phyloP scores from a whole-genome alignment of 495 filamentous ascomycete species.

The Halenospora varia region DNA sequence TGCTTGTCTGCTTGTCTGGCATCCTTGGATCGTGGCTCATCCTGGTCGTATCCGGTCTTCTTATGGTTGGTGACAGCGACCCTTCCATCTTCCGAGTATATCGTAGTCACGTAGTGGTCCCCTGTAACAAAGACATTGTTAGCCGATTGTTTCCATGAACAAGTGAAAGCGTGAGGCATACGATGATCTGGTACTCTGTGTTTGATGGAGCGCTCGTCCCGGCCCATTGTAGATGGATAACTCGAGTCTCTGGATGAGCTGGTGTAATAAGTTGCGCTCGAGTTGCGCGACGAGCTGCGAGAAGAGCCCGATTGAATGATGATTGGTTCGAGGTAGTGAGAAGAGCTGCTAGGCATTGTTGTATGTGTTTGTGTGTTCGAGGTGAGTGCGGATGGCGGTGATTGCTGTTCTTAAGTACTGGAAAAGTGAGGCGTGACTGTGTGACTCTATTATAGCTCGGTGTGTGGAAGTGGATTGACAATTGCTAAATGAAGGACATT shows the following conservation, averaged over 20 bases:
- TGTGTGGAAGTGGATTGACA: background rate
- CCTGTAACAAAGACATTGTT: conserved; percentile 1
- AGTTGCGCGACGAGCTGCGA: background rate
- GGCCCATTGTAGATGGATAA: background rate
- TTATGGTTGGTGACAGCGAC: background rate
- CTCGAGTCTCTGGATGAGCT: background rate
- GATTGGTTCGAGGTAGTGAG: background rate
- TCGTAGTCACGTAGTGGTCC: background rate
- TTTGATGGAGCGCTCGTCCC: background rate
- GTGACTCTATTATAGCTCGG: background rate
- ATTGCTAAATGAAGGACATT: background rate
- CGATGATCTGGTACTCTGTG: background rate
- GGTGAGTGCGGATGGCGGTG: background rate
- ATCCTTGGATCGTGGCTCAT: background rate
- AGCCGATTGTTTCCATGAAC: background rate
- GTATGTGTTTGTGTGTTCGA: background rate
- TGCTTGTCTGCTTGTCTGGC: background rate
- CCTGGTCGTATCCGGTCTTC: background rate
- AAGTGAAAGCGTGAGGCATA: background rate
- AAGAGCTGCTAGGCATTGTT: background rate
- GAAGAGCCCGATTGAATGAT: background rate
- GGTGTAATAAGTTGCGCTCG: background rate
- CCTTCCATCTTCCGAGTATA: background rate
- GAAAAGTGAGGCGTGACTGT: background rate
- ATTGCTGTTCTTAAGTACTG: background rate